phyloP scores from a whole-genome alignment of 139 green algal species.

The Coelastrella sp. region DNA sequence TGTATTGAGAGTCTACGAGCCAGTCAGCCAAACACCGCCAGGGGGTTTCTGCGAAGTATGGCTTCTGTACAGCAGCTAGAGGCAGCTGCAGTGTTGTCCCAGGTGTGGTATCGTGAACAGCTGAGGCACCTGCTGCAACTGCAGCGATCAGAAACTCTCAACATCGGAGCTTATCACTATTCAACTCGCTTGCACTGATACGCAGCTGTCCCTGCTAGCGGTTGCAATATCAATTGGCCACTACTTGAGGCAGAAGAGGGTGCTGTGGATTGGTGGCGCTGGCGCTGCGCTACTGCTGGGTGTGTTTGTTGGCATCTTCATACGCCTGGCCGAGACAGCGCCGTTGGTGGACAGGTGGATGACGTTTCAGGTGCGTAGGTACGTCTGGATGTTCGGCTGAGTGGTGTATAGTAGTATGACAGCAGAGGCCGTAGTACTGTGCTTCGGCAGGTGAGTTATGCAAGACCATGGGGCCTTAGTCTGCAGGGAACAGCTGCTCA shows the following conservation, averaged over 20 bases:
- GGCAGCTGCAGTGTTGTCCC: conserved; percentile 7
- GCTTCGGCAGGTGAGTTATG: too few species aligned
- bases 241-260: conserved; percentile 41
- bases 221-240: conserved; percentile 56
- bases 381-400: too few species aligned
- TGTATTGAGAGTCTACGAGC: too few species aligned
- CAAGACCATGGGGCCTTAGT: too few species aligned
- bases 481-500: too few species aligned
- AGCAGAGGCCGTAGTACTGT: too few species aligned
- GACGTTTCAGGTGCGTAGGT: conserved; percentile 53
- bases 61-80: conserved; percentile 20
- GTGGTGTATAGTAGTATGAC: too few species aligned
- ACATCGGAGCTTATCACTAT: too few species aligned
- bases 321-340: conserved; percentile 25
- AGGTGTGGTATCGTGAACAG: neutral
- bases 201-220: conserved; percentile 63
- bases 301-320: conserved; percentile 52
- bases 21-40: too few species aligned
- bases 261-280: conserved; percentile 67
- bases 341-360: conserved; percentile 7
- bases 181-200: too few species aligned
- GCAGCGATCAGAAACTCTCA: too few species aligned
- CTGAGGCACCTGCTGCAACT: too few species aligned
- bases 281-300: conserved; percentile 61
- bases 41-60: neutral